These are phyloP conservation scores for Cordyceps javanica DNA, from an alignment of 2,329 filamentous ascomycete genomes.

Conservation along the genomic window DNA sequence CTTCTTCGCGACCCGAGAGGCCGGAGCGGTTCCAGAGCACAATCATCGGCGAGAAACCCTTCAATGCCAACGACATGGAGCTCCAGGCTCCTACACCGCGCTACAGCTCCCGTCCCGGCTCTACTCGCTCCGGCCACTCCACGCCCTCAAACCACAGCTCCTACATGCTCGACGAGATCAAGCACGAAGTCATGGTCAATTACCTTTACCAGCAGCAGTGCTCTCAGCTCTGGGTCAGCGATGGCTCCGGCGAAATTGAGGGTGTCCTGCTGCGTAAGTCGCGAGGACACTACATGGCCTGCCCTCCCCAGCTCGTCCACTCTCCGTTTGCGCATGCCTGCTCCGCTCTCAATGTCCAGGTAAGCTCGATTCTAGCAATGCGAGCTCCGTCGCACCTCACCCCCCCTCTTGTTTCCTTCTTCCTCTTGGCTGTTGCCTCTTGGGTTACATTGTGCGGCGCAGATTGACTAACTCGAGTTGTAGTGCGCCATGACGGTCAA, in stretches of 20 bases:
- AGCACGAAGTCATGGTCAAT: conserved; percentile 78
- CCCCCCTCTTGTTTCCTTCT: no score
- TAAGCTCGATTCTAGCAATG: conserved; percentile 28
- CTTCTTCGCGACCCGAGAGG: conserved; percentile 17
- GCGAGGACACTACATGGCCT: conserved; percentile 65
- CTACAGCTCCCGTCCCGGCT: conserved; percentile 46
- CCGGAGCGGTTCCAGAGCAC: conserved; percentile 20
- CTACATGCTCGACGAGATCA: conserved; percentile 62
- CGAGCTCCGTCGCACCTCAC: no score
- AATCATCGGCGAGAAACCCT: conserved; percentile 31
- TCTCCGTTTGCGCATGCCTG: conserved; percentile 61
- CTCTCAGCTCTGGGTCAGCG: conserved; percentile 65
- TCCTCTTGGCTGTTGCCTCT: neutral
- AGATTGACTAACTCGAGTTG: neutral
- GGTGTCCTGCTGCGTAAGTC: conserved; percentile 66
- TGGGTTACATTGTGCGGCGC: neutral
- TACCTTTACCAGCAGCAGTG: conserved; percentile 78
- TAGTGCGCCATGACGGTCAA: conserved; percentile 77
- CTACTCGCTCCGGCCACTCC: conserved; percentile 40
- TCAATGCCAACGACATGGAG: conserved; percentile 37
- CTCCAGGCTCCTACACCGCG: conserved; percentile 43
- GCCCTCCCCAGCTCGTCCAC: conserved; percentile 56
- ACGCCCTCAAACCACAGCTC: conserved; percentile 39
- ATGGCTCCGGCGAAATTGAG: conserved; percentile 61
- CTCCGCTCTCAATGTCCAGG: conserved; percentile 64